phyloP scores from a whole-genome alignment of 2,329 filamentous ascomycete species.

The Escovopsis sp. region DNA sequence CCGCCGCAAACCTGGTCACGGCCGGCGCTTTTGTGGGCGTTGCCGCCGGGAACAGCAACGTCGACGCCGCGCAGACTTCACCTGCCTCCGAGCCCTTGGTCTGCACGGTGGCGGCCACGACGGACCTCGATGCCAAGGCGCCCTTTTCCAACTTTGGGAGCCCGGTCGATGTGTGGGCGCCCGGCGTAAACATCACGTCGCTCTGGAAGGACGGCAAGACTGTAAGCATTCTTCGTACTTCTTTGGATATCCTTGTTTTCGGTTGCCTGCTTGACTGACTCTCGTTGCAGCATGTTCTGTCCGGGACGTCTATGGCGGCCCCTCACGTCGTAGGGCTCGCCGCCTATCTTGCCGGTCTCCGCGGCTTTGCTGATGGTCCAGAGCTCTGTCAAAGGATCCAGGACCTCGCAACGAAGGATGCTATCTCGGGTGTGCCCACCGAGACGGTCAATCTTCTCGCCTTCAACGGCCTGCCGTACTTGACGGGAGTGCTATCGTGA shows the following conservation, averaged over 20 bases:
- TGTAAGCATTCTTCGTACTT: slow-evolving; percentile 4
- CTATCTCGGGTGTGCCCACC: slow-evolving; percentile 15
- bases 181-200: slow-evolving; percentile 30
- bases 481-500: too few species aligned
- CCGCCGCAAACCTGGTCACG: slow-evolving; percentile 28
- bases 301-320: slow-evolving; percentile 29
- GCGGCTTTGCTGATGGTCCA: slow-evolving; percentile 8
- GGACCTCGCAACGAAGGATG: slow-evolving; percentile 20
- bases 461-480: slow-evolving; percentile 25
- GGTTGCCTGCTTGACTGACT: not conserved
- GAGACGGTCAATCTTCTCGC: slow-evolving; percentile 27
- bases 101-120: slow-evolving; percentile 38
- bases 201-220: slow-evolving; percentile 29
- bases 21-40: slow-evolving; percentile 38
- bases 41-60: slow-evolving; percentile 36
- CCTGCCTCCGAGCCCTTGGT: slow-evolving; percentile 31
- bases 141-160: slow-evolving; percentile 37
- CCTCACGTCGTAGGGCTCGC: slow-evolving; percentile 27
- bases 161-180: slow-evolving; percentile 35
- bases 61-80: slow-evolving; percentile 28
- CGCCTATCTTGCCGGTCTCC: slow-evolving; percentile 30
- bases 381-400: slow-evolving; percentile 13
- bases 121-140: slow-evolving; percentile 23
- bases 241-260: too few species aligned
- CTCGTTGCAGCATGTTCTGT: slow-evolving; percentile 18